phyloP scores from a whole-genome alignment of 2,329 filamentous ascomycete genomes.

The Fusarium zealandicum region DNA sequence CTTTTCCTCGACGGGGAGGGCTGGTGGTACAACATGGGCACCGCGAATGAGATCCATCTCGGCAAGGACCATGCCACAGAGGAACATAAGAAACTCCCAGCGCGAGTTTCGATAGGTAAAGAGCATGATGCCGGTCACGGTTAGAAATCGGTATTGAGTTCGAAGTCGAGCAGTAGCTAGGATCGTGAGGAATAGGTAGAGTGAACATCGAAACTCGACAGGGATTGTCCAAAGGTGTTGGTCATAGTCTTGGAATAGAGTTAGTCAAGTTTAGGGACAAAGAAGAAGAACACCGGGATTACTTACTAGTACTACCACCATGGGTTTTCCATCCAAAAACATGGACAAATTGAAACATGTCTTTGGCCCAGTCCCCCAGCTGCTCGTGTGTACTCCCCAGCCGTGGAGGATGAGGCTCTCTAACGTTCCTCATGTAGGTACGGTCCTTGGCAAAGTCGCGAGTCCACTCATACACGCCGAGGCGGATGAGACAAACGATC shows the following conservation, averaged over 20 bases:
- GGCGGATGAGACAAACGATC: slow-evolving; percentile 52
- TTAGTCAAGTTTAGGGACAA: not conserved
- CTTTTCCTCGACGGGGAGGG: slow-evolving; percentile 39
- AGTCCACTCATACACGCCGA: slow-evolving; percentile 58
- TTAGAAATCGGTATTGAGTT: slow-evolving; percentile 50
- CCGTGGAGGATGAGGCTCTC: slow-evolving; percentile 55
- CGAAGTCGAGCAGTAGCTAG: slow-evolving; percentile 58
- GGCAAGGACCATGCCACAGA: slow-evolving; percentile 61
- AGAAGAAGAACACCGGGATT: not conserved
- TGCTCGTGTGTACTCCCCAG: slow-evolving; percentile 51
- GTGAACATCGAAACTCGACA: slow-evolving; percentile 65
- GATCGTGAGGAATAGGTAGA: slow-evolving; percentile 63
- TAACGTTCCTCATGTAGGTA: slow-evolving; percentile 55
- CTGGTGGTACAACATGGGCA: slow-evolving; percentile 49
- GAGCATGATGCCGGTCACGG: slow-evolving; percentile 51
- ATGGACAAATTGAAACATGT: slow-evolving; percentile 59
- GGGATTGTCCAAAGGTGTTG: slow-evolving; percentile 70
- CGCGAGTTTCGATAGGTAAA: slow-evolving; percentile 57
- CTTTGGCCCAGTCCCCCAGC: slow-evolving; percentile 54
- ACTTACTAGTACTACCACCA: slow-evolving; percentile 55
- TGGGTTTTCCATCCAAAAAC: slow-evolving; percentile 59
- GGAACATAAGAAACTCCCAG: slow-evolving; percentile 65
- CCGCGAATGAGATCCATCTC: slow-evolving; percentile 61
- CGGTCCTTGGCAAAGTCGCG: slow-evolving; percentile 54
- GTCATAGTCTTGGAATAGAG: slow-evolving; percentile 52